Evolutionary conservation across 2,329 filamentous ascomycete genomes (phyloP), one percentile per base, ranked within the genome.

Genomic region (Rhynchosporium graminicola): DNA sequence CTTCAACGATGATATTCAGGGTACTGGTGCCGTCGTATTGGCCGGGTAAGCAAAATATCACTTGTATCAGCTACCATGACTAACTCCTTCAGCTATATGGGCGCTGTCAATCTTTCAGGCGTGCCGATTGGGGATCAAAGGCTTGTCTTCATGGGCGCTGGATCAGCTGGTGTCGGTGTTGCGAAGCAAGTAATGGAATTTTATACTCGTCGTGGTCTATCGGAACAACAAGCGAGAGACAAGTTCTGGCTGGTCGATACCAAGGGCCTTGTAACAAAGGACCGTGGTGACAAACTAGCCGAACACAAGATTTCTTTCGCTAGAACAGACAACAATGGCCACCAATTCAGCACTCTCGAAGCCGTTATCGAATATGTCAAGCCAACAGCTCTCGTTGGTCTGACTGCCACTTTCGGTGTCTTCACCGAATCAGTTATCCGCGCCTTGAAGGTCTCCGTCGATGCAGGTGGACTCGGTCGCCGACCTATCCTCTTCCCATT

Each of bases 1-100:
- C 83, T 99, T 99, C 86, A 98, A 98, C 77, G 95, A 98, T 74
- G 94, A 99, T 75, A 95, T 99, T 74, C 94, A 98, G 81, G 94
- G 94, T 69, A 98, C 95, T 70, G 95, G 95, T 71, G 92, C 94
- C 67, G 95, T 99, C 73, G 92, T 98, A 65, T 84, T 97, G 60
- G 94, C 85, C 67, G 94, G 94, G 82, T 86, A 77, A 75, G 82
- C 60, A n/a, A 33, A 31, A 20, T 28, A 31, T 47, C 4, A 13
- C 31, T 26, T 52, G 6, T 1, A 13, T 40, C 20, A 20, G 12
- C 28, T 12, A 28, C 12, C 4, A 12, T 54, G 20, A 36, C 66
- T 70, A 63, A 70, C 55, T 20, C 36, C 9, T 9, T 83, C 51
- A 82, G 80, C 43, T 87, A 87, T 71, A 88, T 88, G 64, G 83